phyloP scores from a whole-genome alignment of 176 grass and related monocot species.

The Triticum aestivum region DNA sequence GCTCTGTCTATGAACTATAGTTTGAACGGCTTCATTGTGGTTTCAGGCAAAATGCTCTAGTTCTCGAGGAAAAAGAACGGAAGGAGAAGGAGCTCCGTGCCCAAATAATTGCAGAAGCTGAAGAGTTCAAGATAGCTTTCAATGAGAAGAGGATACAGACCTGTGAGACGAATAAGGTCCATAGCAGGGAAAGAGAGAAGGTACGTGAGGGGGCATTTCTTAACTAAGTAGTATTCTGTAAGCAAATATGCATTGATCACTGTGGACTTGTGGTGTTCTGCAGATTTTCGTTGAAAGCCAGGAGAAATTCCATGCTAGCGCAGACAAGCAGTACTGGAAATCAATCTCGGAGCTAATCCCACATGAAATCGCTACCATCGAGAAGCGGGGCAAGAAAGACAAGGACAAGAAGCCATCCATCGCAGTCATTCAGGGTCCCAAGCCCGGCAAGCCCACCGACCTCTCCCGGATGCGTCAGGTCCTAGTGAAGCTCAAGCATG shows the following conservation, averaged over 20 bases:
- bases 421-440: conserved; percentile 75
- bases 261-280: neutral
- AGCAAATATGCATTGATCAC: neutral
- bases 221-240: neutral
- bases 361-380: conserved; percentile 80
- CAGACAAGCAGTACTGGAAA: conserved; percentile 92
- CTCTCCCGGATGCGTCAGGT: conserved; percentile 86
- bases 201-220: conserved; percentile 11
- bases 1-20: neutral
- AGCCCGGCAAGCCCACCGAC: conserved; percentile 91
- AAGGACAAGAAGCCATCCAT: conserved; percentile 88
- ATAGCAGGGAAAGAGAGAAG: conserved; percentile 94
- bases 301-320: conserved; percentile 80
- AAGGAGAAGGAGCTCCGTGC: conserved; percentile 75
- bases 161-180: conserved; percentile 49
- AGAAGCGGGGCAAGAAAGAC: conserved; percentile 86
- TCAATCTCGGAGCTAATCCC: conserved; percentile 90
- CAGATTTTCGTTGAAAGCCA: conserved; percentile 69
- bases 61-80: conserved; percentile 80
- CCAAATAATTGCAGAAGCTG: conserved; percentile 82
- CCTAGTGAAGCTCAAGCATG: conserved; percentile 83
- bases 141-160: conserved; percentile 82
- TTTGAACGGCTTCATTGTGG: neutral
- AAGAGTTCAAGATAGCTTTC: conserved; percentile 82
- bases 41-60: conserved; percentile 83